These are phyloP conservation scores for Yamadazyma oceani DNA, from an alignment of 1,139 yeast genomes.

Conservation along the genomic window DNA sequence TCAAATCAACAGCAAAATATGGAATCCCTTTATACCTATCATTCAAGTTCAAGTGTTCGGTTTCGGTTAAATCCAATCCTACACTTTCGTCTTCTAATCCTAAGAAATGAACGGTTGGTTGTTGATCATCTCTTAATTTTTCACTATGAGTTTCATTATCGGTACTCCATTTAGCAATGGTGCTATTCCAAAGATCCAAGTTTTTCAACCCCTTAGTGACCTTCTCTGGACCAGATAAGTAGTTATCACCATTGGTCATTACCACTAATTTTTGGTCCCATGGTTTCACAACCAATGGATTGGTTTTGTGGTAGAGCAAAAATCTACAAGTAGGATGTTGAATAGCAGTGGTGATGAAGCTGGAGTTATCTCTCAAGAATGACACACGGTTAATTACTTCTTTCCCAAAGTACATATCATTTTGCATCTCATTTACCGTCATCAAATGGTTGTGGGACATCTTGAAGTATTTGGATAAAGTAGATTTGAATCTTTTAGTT, in stretches of 20 bases:
- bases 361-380: conserved; percentile 67
- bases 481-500: conserved; percentile 12
- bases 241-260: conserved; percentile 37
- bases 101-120: conserved; percentile 57
- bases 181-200: conserved; percentile 24
- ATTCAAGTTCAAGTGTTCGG: conserved; percentile 38
- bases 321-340: conserved; percentile 55
- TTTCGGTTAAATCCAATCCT: conserved; percentile 30
- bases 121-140: conserved; percentile 29
- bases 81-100: conserved; percentile 65
- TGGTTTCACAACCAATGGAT: conserved; percentile 38
- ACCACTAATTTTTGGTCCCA: conserved; percentile 31
- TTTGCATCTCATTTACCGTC: conserved; percentile 24
- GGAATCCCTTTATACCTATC: conserved; percentile 69
- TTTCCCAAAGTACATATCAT: conserved; percentile 47
- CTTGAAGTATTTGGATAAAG: conserved; percentile 13
- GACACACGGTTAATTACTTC: conserved; percentile 76
- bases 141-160: conserved; percentile 37
- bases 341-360: conserved; percentile 57
- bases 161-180: conserved; percentile 26
- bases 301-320: conserved; percentile 44
- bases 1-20: conserved; percentile 72
- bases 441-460: conserved; percentile 18
- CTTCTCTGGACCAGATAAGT: conserved; percentile 18
- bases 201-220: conserved; percentile 18